Evolutionary conservation across 306 rosid genomes (phyloP), one percentile per base, ranked within the genome.

Genomic region (Albizia julibrissin): DNA sequence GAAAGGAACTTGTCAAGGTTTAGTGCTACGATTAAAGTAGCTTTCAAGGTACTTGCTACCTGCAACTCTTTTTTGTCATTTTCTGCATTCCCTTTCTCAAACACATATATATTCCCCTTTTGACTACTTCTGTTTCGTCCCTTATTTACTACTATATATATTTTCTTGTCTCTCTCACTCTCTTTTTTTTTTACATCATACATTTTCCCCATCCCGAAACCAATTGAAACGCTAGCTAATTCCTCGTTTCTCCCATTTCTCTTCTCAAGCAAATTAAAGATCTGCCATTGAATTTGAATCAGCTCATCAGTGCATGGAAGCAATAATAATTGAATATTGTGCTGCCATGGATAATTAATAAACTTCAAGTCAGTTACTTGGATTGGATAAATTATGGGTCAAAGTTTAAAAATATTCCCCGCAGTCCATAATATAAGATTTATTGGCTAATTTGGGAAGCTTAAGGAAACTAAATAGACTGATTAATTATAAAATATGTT

Each of bases 1-100:
- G 78, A 74, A 74, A 74, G 78, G 78, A 50, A 74, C 78, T 4
- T 74, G 66, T 74, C 78, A 74, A 74, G 73, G 78, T 52, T 74
- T 29, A 19, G 47, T 74, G 47, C 26, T 27, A 50, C 65, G 78
- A 74, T 74, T 74, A 74, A 74, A 74, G 78, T 56, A 74, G 78
- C 78, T 74, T 74, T 74, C 66, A 31, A 52, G 31, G 78, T 29
- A 74, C 78, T 69, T 69, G 73, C 78, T 0, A 29, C 58, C 78
- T 74, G 66, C 54, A 13, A 16, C 66, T 31, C 78, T 74, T 52
- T 52, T 74, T 52, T 74, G 78, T 43, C 78, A 6, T 19, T 50
- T 52, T 50, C 78, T 74, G 43, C 40, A 9, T 46, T 44, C 40
- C 24, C 40, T 16, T 56, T n/a, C 62, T 66, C 71, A 47, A 6